Conservation (phyloP, 257 asterid species). For the Anisodus acutangulus region DNA sequence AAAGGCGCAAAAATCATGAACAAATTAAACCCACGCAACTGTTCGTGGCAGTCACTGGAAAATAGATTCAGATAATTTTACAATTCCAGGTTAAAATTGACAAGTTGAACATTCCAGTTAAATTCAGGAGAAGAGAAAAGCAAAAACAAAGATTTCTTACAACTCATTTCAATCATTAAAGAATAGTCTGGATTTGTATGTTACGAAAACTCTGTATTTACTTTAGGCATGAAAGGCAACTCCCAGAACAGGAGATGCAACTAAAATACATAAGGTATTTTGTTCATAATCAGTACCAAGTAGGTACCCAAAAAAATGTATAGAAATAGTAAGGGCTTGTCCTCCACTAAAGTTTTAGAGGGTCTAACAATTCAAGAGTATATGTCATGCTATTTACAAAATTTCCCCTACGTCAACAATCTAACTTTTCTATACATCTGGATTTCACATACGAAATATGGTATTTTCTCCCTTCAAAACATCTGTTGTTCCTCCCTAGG, state of each 20-base stretch:
- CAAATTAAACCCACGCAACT: background rate
- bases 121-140: background rate
- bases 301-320: background rate
- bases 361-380: background rate
- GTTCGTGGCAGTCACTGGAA: background rate
- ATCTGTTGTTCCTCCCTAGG: background rate
- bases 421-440: background rate
- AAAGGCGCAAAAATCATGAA: background rate
- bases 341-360: background rate
- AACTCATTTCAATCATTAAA: background rate
- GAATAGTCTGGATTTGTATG: background rate
- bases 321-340: background rate
- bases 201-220: background rate
- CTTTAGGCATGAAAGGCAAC: conserved; percentile 2
- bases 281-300: background rate
- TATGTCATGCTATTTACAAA: background rate
- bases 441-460: background rate
- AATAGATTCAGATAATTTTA: background rate
- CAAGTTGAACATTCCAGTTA: background rate
- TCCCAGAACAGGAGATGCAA: background rate
- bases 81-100: background rate
- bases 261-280: background rate
- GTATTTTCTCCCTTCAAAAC: background rate
- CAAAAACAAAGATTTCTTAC: background rate
- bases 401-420: background rate